A percentile compares a stretch with the other conserved stretches of the same genome.
Evolutionary conservation across 208 protist species (phyloP).

Genomic region (Porcisia hertigi): DNA sequence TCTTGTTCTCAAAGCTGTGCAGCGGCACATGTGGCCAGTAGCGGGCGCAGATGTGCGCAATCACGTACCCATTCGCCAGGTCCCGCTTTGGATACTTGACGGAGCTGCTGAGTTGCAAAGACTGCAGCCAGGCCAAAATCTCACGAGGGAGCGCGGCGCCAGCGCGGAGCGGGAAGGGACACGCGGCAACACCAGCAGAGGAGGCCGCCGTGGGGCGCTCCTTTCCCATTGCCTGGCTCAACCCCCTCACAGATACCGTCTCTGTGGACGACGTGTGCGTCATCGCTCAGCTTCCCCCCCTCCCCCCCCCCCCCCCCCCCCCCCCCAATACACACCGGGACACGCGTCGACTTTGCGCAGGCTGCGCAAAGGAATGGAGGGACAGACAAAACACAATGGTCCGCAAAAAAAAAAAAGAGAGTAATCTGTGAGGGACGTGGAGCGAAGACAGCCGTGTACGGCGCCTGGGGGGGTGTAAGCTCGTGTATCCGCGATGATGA

Average conservation of each 20-base stretch:
- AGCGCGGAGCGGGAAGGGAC: neutral
- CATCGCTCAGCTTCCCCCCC: neutral
- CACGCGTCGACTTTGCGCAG: neutral
- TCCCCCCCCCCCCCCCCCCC: too few species aligned
- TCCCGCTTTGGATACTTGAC: constrained; percentile 89
- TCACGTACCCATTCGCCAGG: constrained; percentile 90
- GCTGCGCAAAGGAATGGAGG: neutral
- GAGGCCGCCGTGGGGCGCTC: neutral
- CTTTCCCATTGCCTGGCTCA: neutral
- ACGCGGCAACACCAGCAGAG: neutral
- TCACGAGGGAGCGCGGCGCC: constrained; percentile 74
- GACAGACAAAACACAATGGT: neutral
- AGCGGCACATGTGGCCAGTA: constrained; percentile 91
- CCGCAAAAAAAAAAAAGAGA: neutral
- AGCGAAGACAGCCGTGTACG: neutral
- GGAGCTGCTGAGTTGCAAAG: constrained; percentile 75
- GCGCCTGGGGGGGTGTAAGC: neutral
- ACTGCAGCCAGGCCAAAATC: constrained; percentile 90
- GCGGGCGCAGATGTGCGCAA: constrained; percentile 93
- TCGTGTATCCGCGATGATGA: neutral
- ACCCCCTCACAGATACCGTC: neutral
- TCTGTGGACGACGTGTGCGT: neutral
- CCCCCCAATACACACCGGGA: neutral
- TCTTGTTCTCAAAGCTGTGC: constrained; percentile 91
- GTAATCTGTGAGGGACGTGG: neutral